Evolutionary conservation across 495 filamentous ascomycete species (phyloP).

Genomic region (Pseudomonodictys pantanalensis): DNA sequence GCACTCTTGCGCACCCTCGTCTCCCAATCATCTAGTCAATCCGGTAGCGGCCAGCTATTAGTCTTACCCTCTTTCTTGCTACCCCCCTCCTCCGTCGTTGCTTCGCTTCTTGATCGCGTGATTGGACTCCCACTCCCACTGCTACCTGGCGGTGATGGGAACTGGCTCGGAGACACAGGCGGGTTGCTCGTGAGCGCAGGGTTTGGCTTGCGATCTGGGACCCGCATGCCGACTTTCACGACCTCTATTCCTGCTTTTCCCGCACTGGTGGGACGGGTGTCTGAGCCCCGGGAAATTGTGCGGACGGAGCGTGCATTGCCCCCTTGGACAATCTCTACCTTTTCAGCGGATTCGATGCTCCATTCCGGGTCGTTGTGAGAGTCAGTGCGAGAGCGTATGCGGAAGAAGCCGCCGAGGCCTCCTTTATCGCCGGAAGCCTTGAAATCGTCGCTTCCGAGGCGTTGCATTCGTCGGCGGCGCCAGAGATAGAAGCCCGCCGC

Average conservation of each 20-base stretch:
- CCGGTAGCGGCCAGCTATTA: slow-evolving; percentile 11
- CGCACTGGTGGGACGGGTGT: background rate
- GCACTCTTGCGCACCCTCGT: background rate
- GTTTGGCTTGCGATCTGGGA: slow-evolving; percentile 4
- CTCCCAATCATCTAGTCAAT: slow-evolving; percentile 4
- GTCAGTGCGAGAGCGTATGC: background rate
- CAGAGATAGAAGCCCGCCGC: slow-evolving; percentile 8
- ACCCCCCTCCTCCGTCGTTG: background rate
- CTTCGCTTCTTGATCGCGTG: background rate
- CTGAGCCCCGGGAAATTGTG: background rate
- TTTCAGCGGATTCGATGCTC: slow-evolving; percentile 12
- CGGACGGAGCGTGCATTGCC: background rate
- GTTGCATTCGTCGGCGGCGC: slow-evolving; percentile 5
- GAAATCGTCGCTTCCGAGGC: background rate
- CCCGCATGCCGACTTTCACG: slow-evolving; percentile 14
- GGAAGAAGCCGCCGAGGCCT: slow-evolving; percentile 13
- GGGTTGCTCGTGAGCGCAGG: slow-evolving; percentile 20
- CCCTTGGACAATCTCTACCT: slow-evolving; percentile 24
- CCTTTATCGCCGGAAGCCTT: background rate
- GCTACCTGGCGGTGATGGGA: slow-evolving; percentile 10
- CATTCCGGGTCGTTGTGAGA: slow-evolving; percentile 8
- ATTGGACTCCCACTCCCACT: background rate
- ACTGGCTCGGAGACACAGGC: background rate
- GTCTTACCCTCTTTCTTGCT: background rate
- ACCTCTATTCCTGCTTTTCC: background rate